Percentiles rank a stretch among this genome's conserved stretches.
These are phyloP conservation scores for Triangularia verruculosa DNA, from an alignment of 2,329 filamentous ascomycete species.

Conservation along the genomic window DNA sequence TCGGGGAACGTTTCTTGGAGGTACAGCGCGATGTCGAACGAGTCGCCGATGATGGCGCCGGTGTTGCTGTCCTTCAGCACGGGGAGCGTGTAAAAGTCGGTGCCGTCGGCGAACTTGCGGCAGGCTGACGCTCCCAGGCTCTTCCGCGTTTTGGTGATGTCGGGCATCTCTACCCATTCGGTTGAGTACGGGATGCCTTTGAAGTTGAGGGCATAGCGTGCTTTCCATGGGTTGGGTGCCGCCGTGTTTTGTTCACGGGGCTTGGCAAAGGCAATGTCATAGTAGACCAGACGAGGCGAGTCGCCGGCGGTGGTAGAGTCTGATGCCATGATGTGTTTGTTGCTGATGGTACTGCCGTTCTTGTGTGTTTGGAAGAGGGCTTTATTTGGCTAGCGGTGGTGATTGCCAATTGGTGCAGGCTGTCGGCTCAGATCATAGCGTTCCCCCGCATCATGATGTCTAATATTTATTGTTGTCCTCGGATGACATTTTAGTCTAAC, in stretches of 20 bases:
- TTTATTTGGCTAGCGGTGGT: neutral
- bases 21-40: constrained; percentile 54
- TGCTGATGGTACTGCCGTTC: neutral
- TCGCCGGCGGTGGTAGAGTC: neutral
- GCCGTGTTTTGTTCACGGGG: constrained; percentile 46
- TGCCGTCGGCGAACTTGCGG: constrained; percentile 45
- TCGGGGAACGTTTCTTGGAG: constrained; percentile 57
- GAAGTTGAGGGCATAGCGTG: constrained; percentile 63
- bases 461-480: neutral
- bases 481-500: neutral
- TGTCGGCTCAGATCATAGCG: neutral
- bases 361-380: neutral
- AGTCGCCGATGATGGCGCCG: constrained; percentile 63
- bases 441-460: neutral
- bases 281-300: constrained; percentile 45
- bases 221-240: constrained; percentile 76
- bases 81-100: constrained; percentile 55
- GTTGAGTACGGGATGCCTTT: constrained; percentile 66
- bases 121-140: constrained; percentile 27
- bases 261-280: constrained; percentile 50
- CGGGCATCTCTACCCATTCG: constrained; percentile 65
- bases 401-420: neutral
- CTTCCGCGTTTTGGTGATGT: constrained; percentile 48
- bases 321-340: neutral
- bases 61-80: constrained; percentile 53